A percentile compares a stretch with the other conserved stretches of the same genome.
These are phyloP conservation scores for Pseudoscleropodium purum DNA, from an alignment of 225 moss, liverwort and hornwort species.

Conservation along the genomic window DNA sequence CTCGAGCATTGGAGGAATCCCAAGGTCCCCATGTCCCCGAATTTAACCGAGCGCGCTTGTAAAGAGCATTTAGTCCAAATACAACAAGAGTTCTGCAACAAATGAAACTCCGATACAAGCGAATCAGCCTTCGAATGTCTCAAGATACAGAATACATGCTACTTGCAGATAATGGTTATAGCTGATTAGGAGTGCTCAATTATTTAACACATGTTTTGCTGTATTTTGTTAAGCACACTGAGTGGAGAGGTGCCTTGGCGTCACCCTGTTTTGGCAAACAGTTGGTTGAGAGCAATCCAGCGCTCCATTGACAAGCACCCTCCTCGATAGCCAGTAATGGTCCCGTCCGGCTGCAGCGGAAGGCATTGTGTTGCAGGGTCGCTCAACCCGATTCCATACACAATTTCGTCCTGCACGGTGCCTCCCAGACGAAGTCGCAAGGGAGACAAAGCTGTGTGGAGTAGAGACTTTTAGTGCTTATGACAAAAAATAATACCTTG, in stretches of 20 bases:
- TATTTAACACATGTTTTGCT: no score
- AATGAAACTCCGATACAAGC: background rate
- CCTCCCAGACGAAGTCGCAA: background rate
- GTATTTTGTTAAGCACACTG: background rate
- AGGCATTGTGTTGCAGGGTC: conserved; percentile 22
- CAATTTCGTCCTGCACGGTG: background rate
- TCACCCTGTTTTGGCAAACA: conserved; percentile 60
- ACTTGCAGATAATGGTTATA: background rate
- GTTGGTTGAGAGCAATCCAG: conserved; percentile 55
- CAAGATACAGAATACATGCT: background rate
- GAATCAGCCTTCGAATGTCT: no score
- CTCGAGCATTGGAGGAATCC: conserved; percentile 47
- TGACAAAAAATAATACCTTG: background rate
- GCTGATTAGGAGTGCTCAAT: background rate
- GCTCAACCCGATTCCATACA: conserved; percentile 35
- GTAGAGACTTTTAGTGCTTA: background rate
- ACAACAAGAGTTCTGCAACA: conserved; percentile 39
- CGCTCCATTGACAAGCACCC: conserved; percentile 59
- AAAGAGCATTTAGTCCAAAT: conserved; percentile 66
- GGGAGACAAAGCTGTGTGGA: background rate
- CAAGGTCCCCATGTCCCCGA: conserved; percentile 22
- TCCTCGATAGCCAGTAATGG: conserved; percentile 35
- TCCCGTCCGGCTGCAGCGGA: conserved; percentile 15
- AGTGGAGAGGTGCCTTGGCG: background rate
- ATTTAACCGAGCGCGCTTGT: conserved; percentile 16